Conservation (phyloP, 768 basidiomycete species). For the Agrocybe praecox region DNA sequence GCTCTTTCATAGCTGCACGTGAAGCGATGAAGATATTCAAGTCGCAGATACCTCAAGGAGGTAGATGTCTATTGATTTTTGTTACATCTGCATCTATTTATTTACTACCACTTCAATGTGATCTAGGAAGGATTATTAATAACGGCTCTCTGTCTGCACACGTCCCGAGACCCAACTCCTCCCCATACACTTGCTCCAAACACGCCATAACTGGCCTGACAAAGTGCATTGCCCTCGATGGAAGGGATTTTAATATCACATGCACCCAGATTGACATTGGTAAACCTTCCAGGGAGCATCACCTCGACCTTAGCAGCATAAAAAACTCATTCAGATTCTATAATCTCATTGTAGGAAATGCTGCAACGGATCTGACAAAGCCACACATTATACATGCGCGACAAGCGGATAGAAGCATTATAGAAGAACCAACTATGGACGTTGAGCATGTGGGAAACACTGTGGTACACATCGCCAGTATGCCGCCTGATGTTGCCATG, state of each 20-base stretch:
- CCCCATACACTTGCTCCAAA: constrained; percentile 77
- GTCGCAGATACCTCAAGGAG: constrained; percentile 69
- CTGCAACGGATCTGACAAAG: constrained; percentile 60
- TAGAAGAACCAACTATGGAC: constrained; percentile 68
- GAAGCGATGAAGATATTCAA: constrained; percentile 80
- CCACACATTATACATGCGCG: constrained; percentile 50
- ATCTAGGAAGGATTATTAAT: constrained; percentile 75
- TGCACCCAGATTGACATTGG: constrained; percentile 87
- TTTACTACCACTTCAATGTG: neutral
- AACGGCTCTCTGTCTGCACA: constrained; percentile 82
- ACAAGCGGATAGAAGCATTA: constrained; percentile 67
- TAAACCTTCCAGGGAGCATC: too few species aligned
- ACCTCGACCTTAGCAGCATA: neutral
- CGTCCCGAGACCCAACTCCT: constrained; percentile 63
- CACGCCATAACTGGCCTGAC: constrained; percentile 81
- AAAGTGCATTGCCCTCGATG: constrained; percentile 77
- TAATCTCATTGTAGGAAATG: constrained; percentile 56
- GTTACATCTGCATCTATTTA: neutral
- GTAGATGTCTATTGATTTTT: constrained; percentile 29
- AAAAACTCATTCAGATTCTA: neutral
- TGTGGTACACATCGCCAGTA: constrained; percentile 68
- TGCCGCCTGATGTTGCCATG: constrained; percentile 72
- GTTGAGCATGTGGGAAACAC: constrained; percentile 72
- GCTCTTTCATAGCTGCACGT: constrained; percentile 74
- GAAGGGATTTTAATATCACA: constrained; percentile 70